These are phyloP conservation scores for Xylariaceae sp. DNA, from an alignment of 2,329 filamentous ascomycete genomes.

Conservation along the genomic window DNA sequence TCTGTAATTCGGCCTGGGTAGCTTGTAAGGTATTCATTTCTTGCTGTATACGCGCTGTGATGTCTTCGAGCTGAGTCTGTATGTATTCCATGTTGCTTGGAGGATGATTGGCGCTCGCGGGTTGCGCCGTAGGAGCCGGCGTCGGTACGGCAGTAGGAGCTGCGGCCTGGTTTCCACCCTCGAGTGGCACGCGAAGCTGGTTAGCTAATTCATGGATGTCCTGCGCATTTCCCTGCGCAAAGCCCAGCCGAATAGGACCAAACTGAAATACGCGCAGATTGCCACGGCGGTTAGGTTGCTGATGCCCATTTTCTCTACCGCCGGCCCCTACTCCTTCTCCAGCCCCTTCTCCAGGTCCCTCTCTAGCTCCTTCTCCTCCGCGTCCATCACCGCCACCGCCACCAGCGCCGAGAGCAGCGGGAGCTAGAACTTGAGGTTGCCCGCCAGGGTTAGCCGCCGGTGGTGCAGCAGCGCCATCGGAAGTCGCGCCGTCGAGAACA, in stretches of 20 bases:
- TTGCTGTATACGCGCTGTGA: constrained; percentile 65
- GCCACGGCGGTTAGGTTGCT: constrained; percentile 35
- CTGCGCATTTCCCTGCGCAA: constrained; percentile 63
- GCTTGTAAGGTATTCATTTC: constrained; percentile 61
- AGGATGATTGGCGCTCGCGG: constrained; percentile 8
- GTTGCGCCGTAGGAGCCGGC: constrained; percentile 7
- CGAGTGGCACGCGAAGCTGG: constrained; percentile 50
- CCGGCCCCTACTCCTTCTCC: constrained; percentile 12
- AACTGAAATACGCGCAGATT: constrained; percentile 64
- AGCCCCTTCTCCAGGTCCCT: neutral
- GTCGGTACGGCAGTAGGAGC: constrained; percentile 15
- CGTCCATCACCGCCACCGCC: constrained; percentile 7
- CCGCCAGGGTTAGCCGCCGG: constrained; percentile 31
- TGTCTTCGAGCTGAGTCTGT: constrained; percentile 57
- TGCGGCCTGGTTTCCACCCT: constrained; percentile 27
- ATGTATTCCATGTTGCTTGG: constrained; percentile 38
- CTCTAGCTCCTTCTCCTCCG: neutral
- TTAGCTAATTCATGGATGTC: constrained; percentile 66
- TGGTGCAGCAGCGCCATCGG: constrained; percentile 34
- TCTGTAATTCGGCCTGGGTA: constrained; percentile 63
- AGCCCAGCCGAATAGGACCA: constrained; percentile 70
- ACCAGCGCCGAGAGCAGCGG: constrained; percentile 27
- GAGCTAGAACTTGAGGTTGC: constrained; percentile 32
- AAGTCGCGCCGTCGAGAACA: constrained; percentile 51
- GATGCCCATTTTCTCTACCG: constrained; percentile 28